A percentile compares a stretch with the other conserved stretches of the same genome.
These are phyloP conservation scores for Salisapilia sapeloensis DNA, from an alignment of 352 stramenopile genomes.

Conservation along the genomic window DNA sequence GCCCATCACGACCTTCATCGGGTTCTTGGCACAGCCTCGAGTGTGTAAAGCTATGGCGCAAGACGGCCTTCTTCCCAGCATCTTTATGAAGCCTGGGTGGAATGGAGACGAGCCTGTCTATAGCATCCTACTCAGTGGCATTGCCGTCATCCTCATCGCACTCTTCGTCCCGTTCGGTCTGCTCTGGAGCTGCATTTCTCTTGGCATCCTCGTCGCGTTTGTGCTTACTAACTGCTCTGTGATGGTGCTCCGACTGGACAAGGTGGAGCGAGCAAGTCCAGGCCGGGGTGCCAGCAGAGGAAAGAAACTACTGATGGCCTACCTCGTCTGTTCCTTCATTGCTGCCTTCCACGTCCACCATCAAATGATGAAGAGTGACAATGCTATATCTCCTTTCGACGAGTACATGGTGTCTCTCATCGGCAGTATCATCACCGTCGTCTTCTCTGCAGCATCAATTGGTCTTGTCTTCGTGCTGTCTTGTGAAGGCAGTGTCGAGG, in stretches of 20 bases:
- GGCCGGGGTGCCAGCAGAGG: background rate
- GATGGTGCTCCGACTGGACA: slow-evolving; percentile 33
- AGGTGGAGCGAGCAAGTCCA: background rate
- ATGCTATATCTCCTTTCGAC: slow-evolving; percentile 25
- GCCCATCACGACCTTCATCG: slow-evolving; percentile 91
- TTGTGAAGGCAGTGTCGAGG: too few species aligned
- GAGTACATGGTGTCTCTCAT: slow-evolving; percentile 43
- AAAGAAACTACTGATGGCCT: slow-evolving; percentile 17
- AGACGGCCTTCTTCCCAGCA: slow-evolving; percentile 82
- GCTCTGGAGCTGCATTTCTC: slow-evolving; percentile 83
- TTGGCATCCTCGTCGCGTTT: slow-evolving; percentile 80
- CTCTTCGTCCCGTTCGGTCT: slow-evolving; percentile 72
- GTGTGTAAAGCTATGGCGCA: slow-evolving; percentile 84
- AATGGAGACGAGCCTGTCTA: slow-evolving; percentile 64
- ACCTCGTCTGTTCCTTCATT: slow-evolving; percentile 38
- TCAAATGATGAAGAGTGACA: slow-evolving; percentile 20
- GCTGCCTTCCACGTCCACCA: slow-evolving; percentile 53
- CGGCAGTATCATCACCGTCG: slow-evolving; percentile 18
- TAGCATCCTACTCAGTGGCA: slow-evolving; percentile 39
- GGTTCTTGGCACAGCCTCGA: slow-evolving; percentile 86
- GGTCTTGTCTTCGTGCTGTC: slow-evolving; percentile 26
- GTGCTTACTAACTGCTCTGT: slow-evolving; percentile 82
- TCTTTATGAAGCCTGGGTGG: slow-evolving; percentile 63
- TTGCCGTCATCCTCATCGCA: slow-evolving; percentile 28
- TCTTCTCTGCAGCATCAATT: slow-evolving; percentile 34